Conservation (phyloP, 352 stramenopile genomes). For the Phytopythium vexans region DNA sequence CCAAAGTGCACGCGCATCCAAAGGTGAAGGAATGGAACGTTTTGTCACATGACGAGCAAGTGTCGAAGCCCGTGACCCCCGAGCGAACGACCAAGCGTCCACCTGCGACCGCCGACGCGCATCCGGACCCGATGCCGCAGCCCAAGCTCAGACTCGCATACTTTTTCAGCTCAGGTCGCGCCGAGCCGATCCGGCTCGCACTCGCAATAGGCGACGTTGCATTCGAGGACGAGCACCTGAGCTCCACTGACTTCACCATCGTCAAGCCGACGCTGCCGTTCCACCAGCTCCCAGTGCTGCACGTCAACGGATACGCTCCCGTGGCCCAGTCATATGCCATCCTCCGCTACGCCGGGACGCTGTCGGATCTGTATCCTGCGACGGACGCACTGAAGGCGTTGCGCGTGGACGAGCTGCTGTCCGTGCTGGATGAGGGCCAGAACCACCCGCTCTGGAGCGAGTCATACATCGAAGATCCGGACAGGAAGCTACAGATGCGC, state of each 20-base stretch:
- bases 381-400: constrained; percentile 21
- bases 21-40: constrained; percentile 16
- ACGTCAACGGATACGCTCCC: constrained; percentile 28
- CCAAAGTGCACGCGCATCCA: constrained; percentile 19
- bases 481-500: constrained; percentile 19
- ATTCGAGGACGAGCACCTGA: constrained; percentile 60
- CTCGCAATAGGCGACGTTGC: constrained; percentile 35
- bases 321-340: constrained; percentile 52
- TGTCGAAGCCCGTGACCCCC: not conserved
- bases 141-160: constrained; percentile 54
- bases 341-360: constrained; percentile 55
- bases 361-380: constrained; percentile 36
- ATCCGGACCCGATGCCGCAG: not conserved
- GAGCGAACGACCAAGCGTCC: too few relatives aligned
- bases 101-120: not conserved
- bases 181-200: constrained; percentile 48
- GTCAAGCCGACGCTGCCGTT: constrained; percentile 35
- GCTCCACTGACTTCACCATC: constrained; percentile 18
- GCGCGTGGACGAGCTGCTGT: constrained; percentile 43
- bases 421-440: constrained; percentile 35
- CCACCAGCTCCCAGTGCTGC: constrained; percentile 36
- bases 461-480: constrained; percentile 23
- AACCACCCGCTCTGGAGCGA: constrained; percentile 27
- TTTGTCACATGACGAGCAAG: not conserved
- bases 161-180: constrained; percentile 44